Evolutionary conservation across 768 basidiomycete genomes (phyloP).

Genomic region (Mycena kentingensis): DNA sequence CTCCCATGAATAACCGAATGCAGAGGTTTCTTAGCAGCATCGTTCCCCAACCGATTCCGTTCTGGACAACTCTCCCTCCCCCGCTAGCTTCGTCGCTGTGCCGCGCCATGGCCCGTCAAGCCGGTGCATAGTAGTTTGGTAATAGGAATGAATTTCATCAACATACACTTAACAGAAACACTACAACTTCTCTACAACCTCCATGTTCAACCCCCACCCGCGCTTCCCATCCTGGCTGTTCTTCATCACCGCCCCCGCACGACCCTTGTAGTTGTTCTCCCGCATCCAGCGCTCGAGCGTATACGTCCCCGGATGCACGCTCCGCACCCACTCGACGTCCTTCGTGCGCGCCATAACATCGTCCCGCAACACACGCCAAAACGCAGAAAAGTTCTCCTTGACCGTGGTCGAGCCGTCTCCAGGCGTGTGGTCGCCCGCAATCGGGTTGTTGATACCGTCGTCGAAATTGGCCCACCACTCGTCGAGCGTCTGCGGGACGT

Average conservation of each 20-base stretch:
- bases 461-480: conserved; percentile 15
- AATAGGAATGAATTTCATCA: no score
- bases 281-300: conserved; percentile 38
- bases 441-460: conserved; percentile 9
- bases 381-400: conserved; percentile 32
- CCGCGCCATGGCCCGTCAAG: no score
- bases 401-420: conserved; percentile 17
- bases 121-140: no score
- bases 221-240: conserved; percentile 6
- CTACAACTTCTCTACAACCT: background rate
- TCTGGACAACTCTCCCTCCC: no score
- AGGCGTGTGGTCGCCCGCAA: conserved; percentile 8
- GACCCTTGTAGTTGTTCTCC: conserved; percentile 28
- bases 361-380: conserved; percentile 36
- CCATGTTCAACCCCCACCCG: background rate
- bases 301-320: conserved; percentile 29
- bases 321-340: conserved; percentile 37
- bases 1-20: no score
- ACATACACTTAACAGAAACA: no score
- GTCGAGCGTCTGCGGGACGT: conserved; percentile 5
- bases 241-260: conserved; percentile 1
- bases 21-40: no score
- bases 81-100: no score
- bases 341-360: conserved; percentile 27
- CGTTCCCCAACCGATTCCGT: no score